Evolutionary conservation across 441 rosid genomes (phyloP), one percentile per base, ranked within the genome.

Genomic region (Daphne laureola): DNA sequence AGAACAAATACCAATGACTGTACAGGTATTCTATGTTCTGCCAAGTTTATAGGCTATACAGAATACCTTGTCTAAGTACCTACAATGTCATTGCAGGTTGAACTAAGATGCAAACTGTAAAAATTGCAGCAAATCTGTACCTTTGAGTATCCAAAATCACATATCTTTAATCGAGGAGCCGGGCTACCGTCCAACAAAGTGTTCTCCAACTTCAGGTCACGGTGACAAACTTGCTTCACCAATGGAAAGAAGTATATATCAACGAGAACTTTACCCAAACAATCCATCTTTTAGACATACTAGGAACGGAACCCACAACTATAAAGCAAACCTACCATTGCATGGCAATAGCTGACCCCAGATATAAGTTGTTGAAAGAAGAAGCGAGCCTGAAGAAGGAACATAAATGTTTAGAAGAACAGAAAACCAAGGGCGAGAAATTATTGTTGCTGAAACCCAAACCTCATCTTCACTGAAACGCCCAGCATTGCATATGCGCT

Each of bases 61-160:
- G 38, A 31, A 31, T 11, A 7, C 9, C 38, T 5, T 31, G 38
- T 7, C 38, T 5, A 5, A 9, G 38, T 31, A 31, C 2, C 11
- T 5, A 31, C 9, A 31, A 8, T 31, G 38, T 5, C 38, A 31
- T 31, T 7, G 2, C 1, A 6, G 9, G 38, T 31, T 31, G 38
- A 7, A 31, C 9, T 9, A 31, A 31, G 11, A 31, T 31, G 0
- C 1, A 31, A n/a, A 44, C 25, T 13, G 17, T 11, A 44, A 46
- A 35, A 15, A 27, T 0, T 21, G 25, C 3, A 21, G 25, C 25
- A 5, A 42, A 51, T 2, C 25, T 21, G 35, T 65, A 82, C 90
- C 90, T 83, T 82, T 21, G 90, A 80, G 61, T 80, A 83, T 14
- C 90, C 90, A 66, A 83, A 83, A 62, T 83, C 90, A 41, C 90